Evolutionary conservation across 768 basidiomycete genomes (phyloP).

Genomic region (Auricularia cornea): DNA sequence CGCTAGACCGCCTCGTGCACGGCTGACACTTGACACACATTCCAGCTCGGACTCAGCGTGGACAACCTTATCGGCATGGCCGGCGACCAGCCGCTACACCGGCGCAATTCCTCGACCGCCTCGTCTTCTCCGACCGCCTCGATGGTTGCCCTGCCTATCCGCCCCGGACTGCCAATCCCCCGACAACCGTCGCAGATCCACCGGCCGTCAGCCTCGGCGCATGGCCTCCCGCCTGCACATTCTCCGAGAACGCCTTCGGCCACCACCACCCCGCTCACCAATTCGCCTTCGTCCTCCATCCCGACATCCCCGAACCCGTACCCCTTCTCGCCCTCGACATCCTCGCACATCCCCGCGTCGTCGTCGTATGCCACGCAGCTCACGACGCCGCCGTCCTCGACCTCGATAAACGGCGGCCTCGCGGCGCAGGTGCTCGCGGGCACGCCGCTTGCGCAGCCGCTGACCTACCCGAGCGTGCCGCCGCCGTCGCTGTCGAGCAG

Average conservation of each 20-base stretch:
- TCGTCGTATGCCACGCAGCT: conserved; percentile 52
- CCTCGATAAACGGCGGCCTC: conserved; percentile 39
- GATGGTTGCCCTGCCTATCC: conserved; percentile 14
- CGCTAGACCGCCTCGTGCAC: neutral
- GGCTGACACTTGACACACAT: conserved; percentile 2
- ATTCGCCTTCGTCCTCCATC: conserved; percentile 51
- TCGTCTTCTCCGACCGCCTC: conserved; percentile 28
- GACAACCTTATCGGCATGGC: conserved; percentile 69
- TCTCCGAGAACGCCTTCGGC: conserved; percentile 31
- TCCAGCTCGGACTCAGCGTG: conserved; percentile 63
- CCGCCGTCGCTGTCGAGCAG: conserved; percentile 75
- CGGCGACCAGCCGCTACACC: conserved; percentile 50
- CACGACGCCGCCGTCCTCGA: conserved; percentile 68
- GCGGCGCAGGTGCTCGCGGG: conserved; percentile 20
- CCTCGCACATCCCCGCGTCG: conserved; percentile 34
- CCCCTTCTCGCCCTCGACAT: conserved; percentile 53
- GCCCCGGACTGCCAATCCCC: conserved; percentile 64
- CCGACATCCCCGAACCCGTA: conserved; percentile 29
- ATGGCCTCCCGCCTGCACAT: neutral
- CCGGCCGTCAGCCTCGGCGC: conserved; percentile 20
- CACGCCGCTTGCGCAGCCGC: conserved; percentile 29
- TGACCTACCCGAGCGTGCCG: conserved; percentile 77
- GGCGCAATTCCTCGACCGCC: conserved; percentile 62
- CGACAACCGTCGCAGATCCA: conserved; percentile 58
- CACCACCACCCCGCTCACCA: conserved; percentile 58